phyloP scores from a whole-genome alignment of 1,284 basidiomycete species.

The Ustilago cynodontis region DNA sequence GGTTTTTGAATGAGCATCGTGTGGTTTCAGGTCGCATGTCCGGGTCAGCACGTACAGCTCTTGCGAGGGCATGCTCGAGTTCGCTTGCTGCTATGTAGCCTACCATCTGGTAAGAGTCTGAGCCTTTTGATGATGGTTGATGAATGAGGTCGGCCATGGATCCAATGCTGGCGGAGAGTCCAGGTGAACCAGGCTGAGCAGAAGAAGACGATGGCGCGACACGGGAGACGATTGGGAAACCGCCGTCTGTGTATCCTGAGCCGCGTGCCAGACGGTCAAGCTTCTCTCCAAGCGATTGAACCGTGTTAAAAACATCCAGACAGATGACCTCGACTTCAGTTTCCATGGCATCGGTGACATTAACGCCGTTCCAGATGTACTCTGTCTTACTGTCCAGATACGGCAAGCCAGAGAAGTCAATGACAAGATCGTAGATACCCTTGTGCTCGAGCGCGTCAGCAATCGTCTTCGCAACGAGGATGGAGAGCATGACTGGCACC shows the following conservation, averaged over 20 bases:
- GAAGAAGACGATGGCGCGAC: constrained; percentile 3
- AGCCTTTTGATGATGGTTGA: constrained; percentile 13
- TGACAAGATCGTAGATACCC: constrained; percentile 94
- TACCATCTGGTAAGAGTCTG: constrained; percentile 76
- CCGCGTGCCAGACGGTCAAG: constrained; percentile 61
- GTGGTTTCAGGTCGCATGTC: constrained; percentile 22
- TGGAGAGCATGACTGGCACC: constrained; percentile 88
- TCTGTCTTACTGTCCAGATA: constrained; percentile 90
- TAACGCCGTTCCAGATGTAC: constrained; percentile 78
- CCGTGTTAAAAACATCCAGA: constrained; percentile 77
- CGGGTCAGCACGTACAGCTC: constrained; percentile 15
- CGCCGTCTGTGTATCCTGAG: constrained; percentile 77
- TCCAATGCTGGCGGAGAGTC: constrained; percentile 24
- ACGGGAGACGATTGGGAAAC: constrained; percentile 82
- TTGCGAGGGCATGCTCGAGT: constrained; percentile 81
- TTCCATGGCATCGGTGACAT: constrained; percentile 62
- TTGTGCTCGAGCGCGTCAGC: constrained; percentile 89
- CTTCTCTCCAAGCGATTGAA: constrained; percentile 76
- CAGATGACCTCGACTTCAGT: constrained; percentile 57
- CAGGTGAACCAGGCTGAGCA: constrained; percentile 12
- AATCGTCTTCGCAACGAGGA: constrained; percentile 90
- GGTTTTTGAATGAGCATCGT: constrained; percentile 49
- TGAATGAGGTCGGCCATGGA: constrained; percentile 25
- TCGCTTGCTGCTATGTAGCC: constrained; percentile 93
- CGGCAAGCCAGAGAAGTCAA: constrained; percentile 78